Base-by-base conservation (phyloP, 768 basidiomycete genomes). In the Crepidotus variabilis region DNA sequence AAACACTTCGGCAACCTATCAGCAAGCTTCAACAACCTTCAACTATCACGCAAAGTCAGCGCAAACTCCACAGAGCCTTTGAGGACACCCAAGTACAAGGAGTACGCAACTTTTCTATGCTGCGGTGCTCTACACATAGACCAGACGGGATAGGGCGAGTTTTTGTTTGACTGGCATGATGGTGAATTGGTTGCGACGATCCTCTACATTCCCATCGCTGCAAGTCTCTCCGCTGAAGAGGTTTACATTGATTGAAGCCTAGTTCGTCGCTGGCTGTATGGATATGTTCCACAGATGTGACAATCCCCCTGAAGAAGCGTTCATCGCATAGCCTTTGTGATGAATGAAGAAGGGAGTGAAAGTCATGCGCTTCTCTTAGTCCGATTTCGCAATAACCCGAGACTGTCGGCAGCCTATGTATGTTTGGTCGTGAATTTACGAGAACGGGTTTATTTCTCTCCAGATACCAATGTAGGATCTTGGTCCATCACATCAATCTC, bases 401-500 rank as follows among this genome's bases (percentile, higher is more conserved):
- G 57, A 59, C 59, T 55, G 61, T 66, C 63, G 65, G 65, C 55
- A 61, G 45, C 53, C 49, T 43, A 36, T 39, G 55, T 33, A 51
- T 59, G 62, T 45, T 58, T 54, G 60, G 56, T 60, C 59, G 49
- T 61, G 39, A 54, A 50, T 66, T 64, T 39, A 28, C 60, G 58
- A 55, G 47, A 52, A 24, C 35, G 55, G 53, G 52, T 49, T 58
- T 61, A 47, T 53, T 56, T 57, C 49, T 11, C 39, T 22, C 46
- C 47, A 32, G 33, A 34, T 13, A 34, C 50, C 20, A 55, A 50
- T 54, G 54, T 54, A 49, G 58, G 52, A 59, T 63, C 64, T 60
- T 61, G 47, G 61, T 28, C 8, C 28, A 28, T 28, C 28, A 28
- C 28, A 66, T 66, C 65, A 66, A 66, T 64, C 65, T 62, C 32